A percentile compares a stretch with the other conserved stretches of the same genome.
These are phyloP conservation scores for Fusarium domesticum DNA, from an alignment of 2,329 filamentous ascomycete genomes.

Conservation along the genomic window DNA sequence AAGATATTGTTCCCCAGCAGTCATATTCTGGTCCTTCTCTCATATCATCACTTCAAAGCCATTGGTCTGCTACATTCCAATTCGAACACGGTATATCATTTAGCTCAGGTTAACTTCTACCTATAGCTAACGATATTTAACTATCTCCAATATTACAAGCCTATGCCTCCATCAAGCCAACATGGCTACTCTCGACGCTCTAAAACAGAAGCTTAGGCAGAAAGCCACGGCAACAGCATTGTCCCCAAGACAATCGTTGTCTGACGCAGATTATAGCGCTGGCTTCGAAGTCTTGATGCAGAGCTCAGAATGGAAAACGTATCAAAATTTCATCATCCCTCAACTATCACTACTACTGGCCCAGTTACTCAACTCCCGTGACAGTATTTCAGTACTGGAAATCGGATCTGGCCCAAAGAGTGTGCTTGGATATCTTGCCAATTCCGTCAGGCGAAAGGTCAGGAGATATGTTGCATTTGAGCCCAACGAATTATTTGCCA, in stretches of 20 bases:
- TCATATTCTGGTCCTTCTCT: too few relatives aligned
- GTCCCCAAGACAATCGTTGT: constrained; percentile 35
- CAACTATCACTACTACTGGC: constrained; percentile 43
- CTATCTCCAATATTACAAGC: too few relatives aligned
- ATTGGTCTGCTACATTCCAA: too few relatives aligned
- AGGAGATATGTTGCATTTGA: constrained; percentile 54
- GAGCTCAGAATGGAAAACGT: constrained; percentile 37
- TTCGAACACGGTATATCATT: too few relatives aligned
- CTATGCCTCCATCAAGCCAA: not conserved
- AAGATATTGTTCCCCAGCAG: too few relatives aligned
- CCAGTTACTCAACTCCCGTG: constrained; percentile 40
- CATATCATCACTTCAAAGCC: too few relatives aligned
- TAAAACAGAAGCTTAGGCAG: constrained; percentile 42
- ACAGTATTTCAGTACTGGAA: constrained; percentile 52
- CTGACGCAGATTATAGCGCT: constrained; percentile 46
- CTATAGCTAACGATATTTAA: too few relatives aligned
- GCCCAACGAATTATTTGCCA: constrained; percentile 47
- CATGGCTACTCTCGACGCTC: constrained; percentile 38
- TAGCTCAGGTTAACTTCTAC: too few relatives aligned
- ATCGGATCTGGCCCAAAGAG: constrained; percentile 58
- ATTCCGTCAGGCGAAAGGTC: constrained; percentile 40
- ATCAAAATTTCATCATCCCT: constrained; percentile 52
- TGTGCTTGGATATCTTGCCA: constrained; percentile 49
- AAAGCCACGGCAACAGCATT: constrained; percentile 25
- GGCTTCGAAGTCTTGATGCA: constrained; percentile 45